These are phyloP conservation scores for Taphrina betulina DNA, from an alignment of 1,139 yeast genomes.

Conservation along the genomic window DNA sequence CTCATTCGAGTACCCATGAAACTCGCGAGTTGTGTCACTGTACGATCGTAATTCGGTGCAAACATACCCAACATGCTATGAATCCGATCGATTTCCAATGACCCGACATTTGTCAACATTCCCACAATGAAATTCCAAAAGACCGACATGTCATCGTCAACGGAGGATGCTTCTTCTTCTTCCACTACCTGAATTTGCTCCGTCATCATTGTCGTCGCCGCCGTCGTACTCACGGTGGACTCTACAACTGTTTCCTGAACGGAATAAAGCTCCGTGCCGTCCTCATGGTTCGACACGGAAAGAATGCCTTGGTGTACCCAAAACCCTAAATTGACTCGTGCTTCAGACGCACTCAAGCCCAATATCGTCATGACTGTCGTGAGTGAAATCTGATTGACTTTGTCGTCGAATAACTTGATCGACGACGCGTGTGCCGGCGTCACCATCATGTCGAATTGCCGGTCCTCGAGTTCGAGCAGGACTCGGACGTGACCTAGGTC, in stretches of 20 bases:
- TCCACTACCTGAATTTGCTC: slow-evolving; percentile 35
- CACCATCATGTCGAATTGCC: slow-evolving; percentile 51
- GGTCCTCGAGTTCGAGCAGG: slow-evolving; percentile 55
- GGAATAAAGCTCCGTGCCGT: slow-evolving; percentile 38
- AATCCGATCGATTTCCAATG: slow-evolving; percentile 52
- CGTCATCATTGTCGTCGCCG: slow-evolving; percentile 20
- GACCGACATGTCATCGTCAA: slow-evolving; percentile 45
- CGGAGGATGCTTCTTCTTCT: slow-evolving; percentile 40
- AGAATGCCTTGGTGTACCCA: slow-evolving; percentile 43
- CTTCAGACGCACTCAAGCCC: slow-evolving; percentile 26
- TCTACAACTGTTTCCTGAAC: slow-evolving; percentile 44
- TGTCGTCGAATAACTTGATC: slow-evolving; percentile 55
- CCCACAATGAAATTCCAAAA: slow-evolving; percentile 52
- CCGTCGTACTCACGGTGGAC: slow-evolving; percentile 26
- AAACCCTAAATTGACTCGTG: slow-evolving; percentile 42
- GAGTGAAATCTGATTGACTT: slow-evolving; percentile 35
- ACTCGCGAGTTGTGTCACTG: slow-evolving; percentile 42
- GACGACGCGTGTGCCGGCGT: slow-evolving; percentile 71
- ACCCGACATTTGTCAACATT: slow-evolving; percentile 58
- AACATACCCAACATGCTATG: slow-evolving; percentile 57
- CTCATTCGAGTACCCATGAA: slow-evolving; percentile 15
- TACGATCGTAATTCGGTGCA: slow-evolving; percentile 48
- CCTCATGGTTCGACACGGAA: slow-evolving; percentile 38
- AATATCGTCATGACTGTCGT: slow-evolving; percentile 1
- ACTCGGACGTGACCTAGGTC: slow-evolving; percentile 64